Evolutionary conservation across 768 basidiomycete genomes (phyloP).

Genomic region (Macrolepiota albuminosa): DNA sequence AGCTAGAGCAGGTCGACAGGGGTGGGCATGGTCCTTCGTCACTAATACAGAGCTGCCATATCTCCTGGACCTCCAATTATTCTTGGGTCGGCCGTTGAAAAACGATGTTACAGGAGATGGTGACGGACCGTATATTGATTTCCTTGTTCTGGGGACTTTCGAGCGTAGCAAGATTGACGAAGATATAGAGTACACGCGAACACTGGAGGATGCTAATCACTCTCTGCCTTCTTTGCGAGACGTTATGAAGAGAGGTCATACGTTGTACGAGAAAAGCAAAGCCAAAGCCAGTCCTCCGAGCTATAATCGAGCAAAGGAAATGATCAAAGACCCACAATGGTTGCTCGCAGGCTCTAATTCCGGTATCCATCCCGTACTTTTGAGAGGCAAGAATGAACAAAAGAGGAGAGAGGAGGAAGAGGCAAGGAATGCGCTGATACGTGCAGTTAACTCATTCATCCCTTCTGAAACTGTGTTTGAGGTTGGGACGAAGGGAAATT

Average conservation of each 20-base stretch:
- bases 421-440: conserved; percentile 61
- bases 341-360: conserved; percentile 60
- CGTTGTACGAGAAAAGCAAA: conserved; percentile 92
- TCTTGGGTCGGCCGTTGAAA: conserved; percentile 76
- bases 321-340: conserved; percentile 72
- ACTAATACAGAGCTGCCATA: conserved; percentile 84
- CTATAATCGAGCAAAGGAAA: conserved; percentile 86
- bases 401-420: conserved; percentile 42
- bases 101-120: conserved; percentile 43
- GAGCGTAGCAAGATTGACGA: conserved; percentile 76
- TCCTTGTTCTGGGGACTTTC: conserved; percentile 78
- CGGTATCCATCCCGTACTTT: conserved; percentile 67
- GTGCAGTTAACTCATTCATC: conserved; percentile 74
- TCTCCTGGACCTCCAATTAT: conserved; percentile 89
- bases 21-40: conserved; percentile 96
- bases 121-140: conserved; percentile 64
- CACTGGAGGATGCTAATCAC: conserved; percentile 60
- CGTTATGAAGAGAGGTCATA: conserved; percentile 86
- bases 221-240: conserved; percentile 62
- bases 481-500: conserved; percentile 68
- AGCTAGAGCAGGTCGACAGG: conserved; percentile 89
- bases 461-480: conserved; percentile 93
- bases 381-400: conserved; percentile 32
- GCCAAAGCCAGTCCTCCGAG: conserved; percentile 84
- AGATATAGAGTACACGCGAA: conserved; percentile 75